Conservation (phyloP, 192 early-diverging fungal genomes). For the Coemansia furcata region DNA sequence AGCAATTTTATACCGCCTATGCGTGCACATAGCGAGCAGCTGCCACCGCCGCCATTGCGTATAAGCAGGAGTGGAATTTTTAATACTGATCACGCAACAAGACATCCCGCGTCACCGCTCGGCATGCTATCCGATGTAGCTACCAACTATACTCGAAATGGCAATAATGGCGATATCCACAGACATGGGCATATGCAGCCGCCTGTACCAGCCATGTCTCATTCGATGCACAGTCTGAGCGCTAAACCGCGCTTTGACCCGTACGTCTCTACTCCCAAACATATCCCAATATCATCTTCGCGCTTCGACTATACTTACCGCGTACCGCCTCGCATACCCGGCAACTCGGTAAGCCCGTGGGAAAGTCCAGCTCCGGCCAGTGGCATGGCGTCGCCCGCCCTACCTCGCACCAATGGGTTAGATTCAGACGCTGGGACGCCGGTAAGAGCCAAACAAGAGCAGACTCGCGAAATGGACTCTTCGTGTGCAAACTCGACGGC, state of each 20-base stretch:
- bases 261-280: neutral
- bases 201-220: neutral
- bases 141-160: neutral
- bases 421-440: neutral
- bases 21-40: neutral
- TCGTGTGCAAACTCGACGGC: neutral
- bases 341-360: neutral
- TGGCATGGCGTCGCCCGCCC: neutral
- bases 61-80: neutral
- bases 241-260: neutral
- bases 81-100: neutral
- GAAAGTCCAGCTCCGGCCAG: neutral
- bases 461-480: neutral
- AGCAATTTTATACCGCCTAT: neutral
- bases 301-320: slow-evolving; percentile 15
- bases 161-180: neutral
- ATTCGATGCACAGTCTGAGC: neutral
- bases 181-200: neutral
- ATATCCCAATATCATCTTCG: slow-evolving; percentile 9
- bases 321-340: slow-evolving; percentile 1
- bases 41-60: neutral
- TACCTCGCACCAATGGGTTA: neutral
- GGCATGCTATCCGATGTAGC: slow-evolving; percentile 10
- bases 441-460: neutral
- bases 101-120: neutral